Conservation (phyloP, 83 land plant species). For the Diphasiastrum complanatum region DNA sequence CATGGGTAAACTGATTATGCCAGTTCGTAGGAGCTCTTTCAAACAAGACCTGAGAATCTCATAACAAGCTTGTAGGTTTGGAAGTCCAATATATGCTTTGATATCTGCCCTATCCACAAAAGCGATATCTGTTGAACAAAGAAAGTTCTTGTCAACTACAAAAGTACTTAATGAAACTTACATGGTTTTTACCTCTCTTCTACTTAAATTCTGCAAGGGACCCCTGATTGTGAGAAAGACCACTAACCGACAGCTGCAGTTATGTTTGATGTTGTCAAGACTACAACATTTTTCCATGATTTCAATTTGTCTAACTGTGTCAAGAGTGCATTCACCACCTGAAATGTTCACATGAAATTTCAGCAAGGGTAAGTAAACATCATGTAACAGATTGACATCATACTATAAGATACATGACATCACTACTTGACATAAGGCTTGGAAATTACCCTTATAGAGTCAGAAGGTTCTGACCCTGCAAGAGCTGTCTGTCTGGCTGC, state of each 20-base stretch:
- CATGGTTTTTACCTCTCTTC: not conserved
- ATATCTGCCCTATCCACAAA: slow-evolving; percentile 96
- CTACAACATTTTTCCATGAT: slow-evolving; percentile 72
- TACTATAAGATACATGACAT: too few relatives aligned
- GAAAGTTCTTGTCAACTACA: not conserved
- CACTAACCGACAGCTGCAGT: slow-evolving; percentile 79
- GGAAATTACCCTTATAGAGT: slow-evolving; percentile 67
- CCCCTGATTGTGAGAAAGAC: not conserved
- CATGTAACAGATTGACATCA: too few relatives aligned
- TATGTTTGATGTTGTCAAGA: slow-evolving; percentile 85
- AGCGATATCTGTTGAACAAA: slow-evolving; percentile 70
- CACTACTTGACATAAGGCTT: not conserved
- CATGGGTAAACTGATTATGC: slow-evolving; percentile 36
- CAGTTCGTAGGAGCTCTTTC: slow-evolving; percentile 59
- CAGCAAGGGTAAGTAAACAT: not conserved
- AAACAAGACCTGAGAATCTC: slow-evolving; percentile 79
- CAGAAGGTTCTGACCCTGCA: slow-evolving; percentile 92
- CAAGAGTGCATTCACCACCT: slow-evolving; percentile 92
- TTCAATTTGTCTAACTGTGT: slow-evolving; percentile 88
- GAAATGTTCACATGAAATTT: slow-evolving; percentile 17
- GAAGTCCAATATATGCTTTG: slow-evolving; percentile 89
- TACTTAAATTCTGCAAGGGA: not conserved
- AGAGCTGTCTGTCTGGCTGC: slow-evolving; percentile 93
- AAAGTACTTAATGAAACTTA: not conserved
- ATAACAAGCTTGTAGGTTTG: slow-evolving; percentile 77